Evolutionary conservation across 108 stramenopile genomes (phyloP), one percentile per base, ranked within the genome.

Genomic region (Nannochloropsis gaditana): DNA sequence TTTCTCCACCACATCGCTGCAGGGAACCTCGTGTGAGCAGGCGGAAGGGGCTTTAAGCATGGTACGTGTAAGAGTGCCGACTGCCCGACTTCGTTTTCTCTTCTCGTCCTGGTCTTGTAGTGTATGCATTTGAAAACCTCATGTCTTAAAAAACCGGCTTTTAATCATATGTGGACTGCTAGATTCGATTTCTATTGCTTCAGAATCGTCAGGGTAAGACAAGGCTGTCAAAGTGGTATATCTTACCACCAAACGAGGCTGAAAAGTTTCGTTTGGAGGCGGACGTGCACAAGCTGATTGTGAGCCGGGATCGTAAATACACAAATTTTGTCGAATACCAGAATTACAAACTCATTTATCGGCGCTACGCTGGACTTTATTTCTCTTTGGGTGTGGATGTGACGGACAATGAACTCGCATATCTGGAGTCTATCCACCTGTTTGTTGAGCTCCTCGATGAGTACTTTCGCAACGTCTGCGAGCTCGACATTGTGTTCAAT

Each of bases 161-260:
- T 31, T 31, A 31, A 31, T 31, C 31, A 31, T 31, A 31, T 31
- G 1, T 31, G 31, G 31, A 31, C 1, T 31, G 31, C 8, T 5
- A 89, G 99, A 99, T 99, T 90, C 96, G 98, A 41, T 99, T 99
- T 92, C 96, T 99, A 83, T 89, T 99, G 85, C 92, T 99, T 41
- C 99, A 99, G 93, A 99, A 99, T 90, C 92, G 96, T 5, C 97
- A 98, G 91, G 99, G 99, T 10, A 99, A 99, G 87, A 99, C 98
- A 4, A 92, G 99, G 9, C 91, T 99, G 9, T 97, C 97, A n/a
- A 99, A 99, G 93, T 99, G 96, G 96, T 90, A 84, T 80, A 81
- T 90, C 9, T 86, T 86, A 45, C 41, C 86, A 42, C 80, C 87
- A 43, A 85, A 84, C 17, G 89, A 90, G 81, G 84, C 94, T n/a